A percentile compares a stretch with the other conserved stretches of the same genome.
Evolutionary conservation across 139 green algal species (phyloP).

Genomic region (Ettlia oleoabundans): DNA sequence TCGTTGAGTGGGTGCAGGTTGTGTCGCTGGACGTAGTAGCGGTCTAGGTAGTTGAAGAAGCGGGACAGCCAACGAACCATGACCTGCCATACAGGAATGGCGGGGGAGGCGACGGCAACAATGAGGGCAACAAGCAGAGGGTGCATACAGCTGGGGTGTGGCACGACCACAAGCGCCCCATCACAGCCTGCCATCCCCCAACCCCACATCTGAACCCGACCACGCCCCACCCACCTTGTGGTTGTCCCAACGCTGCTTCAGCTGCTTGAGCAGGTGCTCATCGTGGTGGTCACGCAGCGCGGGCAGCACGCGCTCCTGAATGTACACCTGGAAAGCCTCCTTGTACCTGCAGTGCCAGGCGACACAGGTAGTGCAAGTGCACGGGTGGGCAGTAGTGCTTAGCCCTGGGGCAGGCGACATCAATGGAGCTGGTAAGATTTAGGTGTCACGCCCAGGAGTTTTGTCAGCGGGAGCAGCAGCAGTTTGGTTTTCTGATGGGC

Average conservation of each 20-base stretch:
- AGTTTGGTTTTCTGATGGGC: no score
- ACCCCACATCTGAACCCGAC: not conserved
- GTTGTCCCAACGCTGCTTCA: slow-evolving; percentile 93
- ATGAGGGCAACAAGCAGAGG: not conserved
- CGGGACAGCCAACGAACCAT: slow-evolving; percentile 98
- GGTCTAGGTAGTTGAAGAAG: slow-evolving; percentile 99
- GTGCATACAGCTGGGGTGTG: no score
- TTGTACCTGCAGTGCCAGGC: slow-evolving; percentile 70
- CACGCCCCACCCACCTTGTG: slow-evolving; percentile 72
- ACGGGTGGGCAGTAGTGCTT: no score
- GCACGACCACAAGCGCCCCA: no score
- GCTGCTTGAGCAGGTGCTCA: slow-evolving; percentile 93
- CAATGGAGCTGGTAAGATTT: no score
- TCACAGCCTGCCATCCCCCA: no score
- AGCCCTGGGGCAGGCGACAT: no score
- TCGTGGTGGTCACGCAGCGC: slow-evolving; percentile 80
- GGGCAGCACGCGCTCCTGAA: slow-evolving; percentile 86
- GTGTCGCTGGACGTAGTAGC: slow-evolving; percentile 97
- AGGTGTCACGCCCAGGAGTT: no score
- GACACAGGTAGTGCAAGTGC: no score
- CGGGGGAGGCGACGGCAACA: not conserved
- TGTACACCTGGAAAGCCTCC: slow-evolving; percentile 95
- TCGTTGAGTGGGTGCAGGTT: slow-evolving; percentile 88
- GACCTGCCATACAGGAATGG: slow-evolving; percentile 41
- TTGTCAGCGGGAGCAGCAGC: no score